These are phyloP conservation scores for Eucalyptus fibrosa DNA, from an alignment of 345 rosid genomes.

Conservation along the genomic window DNA sequence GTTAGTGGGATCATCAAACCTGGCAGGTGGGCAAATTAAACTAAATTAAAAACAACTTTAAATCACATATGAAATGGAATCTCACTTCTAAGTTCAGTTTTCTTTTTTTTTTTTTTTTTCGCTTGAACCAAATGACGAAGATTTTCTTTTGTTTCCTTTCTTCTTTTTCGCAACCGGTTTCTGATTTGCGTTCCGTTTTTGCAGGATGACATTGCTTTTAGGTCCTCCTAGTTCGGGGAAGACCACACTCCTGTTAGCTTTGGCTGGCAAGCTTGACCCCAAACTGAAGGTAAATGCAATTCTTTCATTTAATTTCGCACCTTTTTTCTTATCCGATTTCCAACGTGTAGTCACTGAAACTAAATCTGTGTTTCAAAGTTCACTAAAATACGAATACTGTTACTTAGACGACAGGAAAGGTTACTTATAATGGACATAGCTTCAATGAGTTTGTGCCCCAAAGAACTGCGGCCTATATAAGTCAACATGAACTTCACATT, in stretches of 20 bases:
- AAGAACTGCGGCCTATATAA: constrained; percentile 48
- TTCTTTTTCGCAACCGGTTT: background rate
- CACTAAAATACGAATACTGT: background rate
- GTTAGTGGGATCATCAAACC: constrained; percentile 56
- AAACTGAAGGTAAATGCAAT: background rate
- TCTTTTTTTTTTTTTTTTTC: background rate
- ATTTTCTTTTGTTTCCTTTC: background rate
- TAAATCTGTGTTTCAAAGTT: background rate
- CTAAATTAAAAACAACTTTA: background rate
- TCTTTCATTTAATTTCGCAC: background rate
- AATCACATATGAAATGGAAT: background rate
- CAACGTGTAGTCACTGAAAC: background rate
- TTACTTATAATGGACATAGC: constrained; percentile 34
- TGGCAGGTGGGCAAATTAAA: constrained; percentile 4
- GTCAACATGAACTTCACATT: constrained; percentile 75
- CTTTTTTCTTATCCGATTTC: background rate
- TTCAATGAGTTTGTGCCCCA: constrained; percentile 34
- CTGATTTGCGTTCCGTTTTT: background rate
- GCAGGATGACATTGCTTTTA: constrained; percentile 33
- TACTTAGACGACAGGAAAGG: constrained; percentile 20
- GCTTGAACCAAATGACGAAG: background rate
- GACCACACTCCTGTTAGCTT: constrained; percentile 53
- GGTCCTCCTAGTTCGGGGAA: constrained; percentile 95
- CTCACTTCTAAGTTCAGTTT: background rate
- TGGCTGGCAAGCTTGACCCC: constrained; percentile 11